Percentiles rank a stretch among this genome's conserved stretches.
Conservation (phyloP, 352 stramenopile genomes). For the Phytophthora ohioensis region DNA sequence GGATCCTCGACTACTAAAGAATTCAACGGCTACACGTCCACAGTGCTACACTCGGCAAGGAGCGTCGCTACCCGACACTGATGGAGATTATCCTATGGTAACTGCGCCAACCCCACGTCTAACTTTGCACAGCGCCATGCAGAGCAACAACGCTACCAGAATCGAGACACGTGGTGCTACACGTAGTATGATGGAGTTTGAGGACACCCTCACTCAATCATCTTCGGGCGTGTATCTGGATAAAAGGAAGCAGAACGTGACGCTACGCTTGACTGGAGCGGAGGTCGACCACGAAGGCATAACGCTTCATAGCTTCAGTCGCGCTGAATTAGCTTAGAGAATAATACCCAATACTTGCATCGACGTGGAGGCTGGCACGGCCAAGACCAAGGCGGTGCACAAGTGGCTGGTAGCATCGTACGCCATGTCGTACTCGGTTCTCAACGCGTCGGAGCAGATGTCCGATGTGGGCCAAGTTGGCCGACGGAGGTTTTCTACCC, state of each 20-base stretch:
- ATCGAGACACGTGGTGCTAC: constrained; percentile 45
- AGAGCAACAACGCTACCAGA: constrained; percentile 49
- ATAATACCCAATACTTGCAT: constrained; percentile 47
- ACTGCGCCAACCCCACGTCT: constrained; percentile 53
- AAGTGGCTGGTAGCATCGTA: constrained; percentile 74
- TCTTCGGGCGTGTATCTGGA: constrained; percentile 52
- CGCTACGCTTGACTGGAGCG: constrained; percentile 48
- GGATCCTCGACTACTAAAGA: constrained; percentile 66
- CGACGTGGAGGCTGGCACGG: constrained; percentile 69
- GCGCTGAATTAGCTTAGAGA: constrained; percentile 29
- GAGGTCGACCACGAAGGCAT: constrained; percentile 53
- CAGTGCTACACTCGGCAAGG: constrained; percentile 56
- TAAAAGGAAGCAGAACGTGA: constrained; percentile 58
- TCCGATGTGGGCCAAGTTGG: constrained; percentile 64
- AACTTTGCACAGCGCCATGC: constrained; percentile 58
- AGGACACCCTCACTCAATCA: constrained; percentile 27
- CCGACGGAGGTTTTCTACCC: constrained; percentile 64
- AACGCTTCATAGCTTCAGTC: constrained; percentile 54
- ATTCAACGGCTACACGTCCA: constrained; percentile 59
- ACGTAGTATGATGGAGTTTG: constrained; percentile 48
- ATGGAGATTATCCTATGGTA: constrained; percentile 64
- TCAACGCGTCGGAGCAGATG: constrained; percentile 52
- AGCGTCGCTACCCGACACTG: constrained; percentile 66
- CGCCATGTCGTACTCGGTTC: constrained; percentile 53
- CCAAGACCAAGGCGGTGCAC: constrained; percentile 72